phyloP scores from a whole-genome alignment of 2,329 filamentous ascomycete genomes.

The Peltaster fructicola region DNA sequence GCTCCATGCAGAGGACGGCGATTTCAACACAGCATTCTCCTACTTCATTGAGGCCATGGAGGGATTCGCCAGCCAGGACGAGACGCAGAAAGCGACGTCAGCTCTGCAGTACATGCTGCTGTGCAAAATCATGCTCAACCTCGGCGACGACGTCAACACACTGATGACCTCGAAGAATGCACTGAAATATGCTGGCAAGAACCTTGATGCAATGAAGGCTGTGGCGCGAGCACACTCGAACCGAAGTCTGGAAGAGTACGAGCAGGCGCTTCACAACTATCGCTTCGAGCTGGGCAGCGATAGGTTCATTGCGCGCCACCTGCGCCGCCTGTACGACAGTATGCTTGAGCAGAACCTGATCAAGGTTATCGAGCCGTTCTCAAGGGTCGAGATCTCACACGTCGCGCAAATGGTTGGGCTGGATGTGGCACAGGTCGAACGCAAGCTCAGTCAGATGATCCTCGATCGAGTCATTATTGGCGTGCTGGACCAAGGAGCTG shows the following conservation, averaged over 20 bases:
- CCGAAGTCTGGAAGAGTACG: slow-evolving; percentile 91
- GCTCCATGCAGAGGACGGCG: slow-evolving; percentile 94
- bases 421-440: slow-evolving; percentile 90
- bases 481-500: slow-evolving; percentile 91
- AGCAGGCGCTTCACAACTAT: slow-evolving; percentile 76
- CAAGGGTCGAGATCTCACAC: slow-evolving; percentile 87
- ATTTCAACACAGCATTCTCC: slow-evolving; percentile 96
- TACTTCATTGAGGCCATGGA: slow-evolving; percentile 99
- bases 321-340: slow-evolving; percentile 87
- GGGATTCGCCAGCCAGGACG: slow-evolving; percentile 87
- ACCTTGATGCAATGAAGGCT: slow-evolving; percentile 97
- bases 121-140: slow-evolving; percentile 99
- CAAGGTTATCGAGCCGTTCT: slow-evolving; percentile 99
- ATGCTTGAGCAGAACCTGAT: slow-evolving; percentile 99
- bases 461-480: slow-evolving; percentile 97
- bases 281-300: slow-evolving; percentile 88
- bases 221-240: slow-evolving; percentile 91
- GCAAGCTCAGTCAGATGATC: slow-evolving; percentile 98
- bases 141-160: slow-evolving; percentile 86
- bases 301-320: slow-evolving; percentile 90
- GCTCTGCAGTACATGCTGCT: slow-evolving; percentile 98
- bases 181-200: slow-evolving; percentile 86
- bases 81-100: slow-evolving; percentile 76
- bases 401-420: slow-evolving; percentile 95
- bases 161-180: slow-evolving; percentile 94